Evolutionary conservation across 2,329 filamentous ascomycete species (phyloP), one percentile per base, ranked within the genome.

Genomic region (Fusarium nanum): DNA sequence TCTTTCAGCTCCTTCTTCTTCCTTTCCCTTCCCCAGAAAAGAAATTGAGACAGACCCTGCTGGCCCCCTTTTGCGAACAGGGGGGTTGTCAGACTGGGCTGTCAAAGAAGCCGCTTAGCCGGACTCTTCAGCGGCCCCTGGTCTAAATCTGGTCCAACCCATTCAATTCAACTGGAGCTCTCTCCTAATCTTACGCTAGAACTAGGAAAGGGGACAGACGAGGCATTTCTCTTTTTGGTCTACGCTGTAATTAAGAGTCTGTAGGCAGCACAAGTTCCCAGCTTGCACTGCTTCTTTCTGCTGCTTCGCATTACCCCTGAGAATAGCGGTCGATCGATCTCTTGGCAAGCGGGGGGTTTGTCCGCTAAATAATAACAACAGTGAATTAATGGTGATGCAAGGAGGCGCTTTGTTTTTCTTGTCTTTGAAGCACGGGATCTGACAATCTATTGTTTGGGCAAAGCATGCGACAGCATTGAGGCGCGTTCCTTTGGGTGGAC

Each of bases 301-400:
- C 34, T 59, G 20, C 42, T 66, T 66, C 49, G 22, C 40, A 41
- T 28, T 55, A 66, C 63, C 63, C 63, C 63, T 66, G 63, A 66
- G 61, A 40, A 60, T 44, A 55, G 62, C 20, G 7, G 63, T 45
- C 54, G 63, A 66, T 66, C 63, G 61, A 66, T 66, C 61, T 66
- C 54, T 66, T 66, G 47, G 55, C 55, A 18, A 12, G 47, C 46
- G 55, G 63, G 62, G 46, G 22, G 20, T 41, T 11, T 41, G 20
- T 42, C 9, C 40, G 28, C 62, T 53, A 46, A 32, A 40, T 27
- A 34, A 40, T 22, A 56, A 23, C 50, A 18, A 28, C 30, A 32
- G 20, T 40, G 27, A 20, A 22, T 37, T 37, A 37, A 37, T 53
- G 49, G 34, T 41, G 49, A 56, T 50, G 28, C 47, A 61, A 32